A percentile compares a stretch with the other conserved stretches of the same genome.
Conservation (phyloP, 2,329 filamentous ascomycete genomes). For the Ophiocordyceps camponoti-saundersi region DNA sequence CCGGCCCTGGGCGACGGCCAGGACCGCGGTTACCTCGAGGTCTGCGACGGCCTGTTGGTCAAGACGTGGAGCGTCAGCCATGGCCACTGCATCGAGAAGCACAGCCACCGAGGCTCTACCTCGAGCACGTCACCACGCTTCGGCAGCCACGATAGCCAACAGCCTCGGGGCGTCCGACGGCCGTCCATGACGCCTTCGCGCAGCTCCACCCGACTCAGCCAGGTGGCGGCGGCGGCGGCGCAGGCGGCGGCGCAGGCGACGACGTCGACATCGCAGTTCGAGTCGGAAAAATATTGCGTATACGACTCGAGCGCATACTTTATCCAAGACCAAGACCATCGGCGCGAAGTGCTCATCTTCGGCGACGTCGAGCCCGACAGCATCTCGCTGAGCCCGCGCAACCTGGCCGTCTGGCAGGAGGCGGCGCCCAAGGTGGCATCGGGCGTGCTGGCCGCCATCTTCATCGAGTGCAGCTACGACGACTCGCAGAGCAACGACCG, state of each 20-base stretch:
- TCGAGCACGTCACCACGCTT: slow-evolving; percentile 33
- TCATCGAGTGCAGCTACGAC: slow-evolving; percentile 92
- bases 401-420: slow-evolving; percentile 69
- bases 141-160: slow-evolving; percentile 28
- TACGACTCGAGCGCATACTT: slow-evolving; percentile 90
- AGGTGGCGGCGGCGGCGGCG: slow-evolving; percentile 9
- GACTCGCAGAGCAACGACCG: slow-evolving; percentile 60
- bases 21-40: slow-evolving; percentile 67
- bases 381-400: slow-evolving; percentile 66
- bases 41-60: slow-evolving; percentile 77
- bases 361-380: slow-evolving; percentile 91
- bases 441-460: slow-evolving; percentile 60
- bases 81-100: slow-evolving; percentile 68
- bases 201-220: slow-evolving; percentile 14
- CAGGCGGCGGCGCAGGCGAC: neutral
- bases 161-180: slow-evolving; percentile 8
- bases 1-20: slow-evolving; percentile 67
- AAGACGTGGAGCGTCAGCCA: slow-evolving; percentile 81
- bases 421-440: slow-evolving; percentile 69
- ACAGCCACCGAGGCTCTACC: slow-evolving; percentile 42
- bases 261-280: slow-evolving; percentile 1
- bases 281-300: slow-evolving; percentile 41
- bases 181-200: slow-evolving; percentile 1
- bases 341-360: slow-evolving; percentile 75
- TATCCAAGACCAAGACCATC: slow-evolving; percentile 56